phyloP scores from a whole-genome alignment of 2,329 filamentous ascomycete genomes.

The Talaromyces sp. region DNA sequence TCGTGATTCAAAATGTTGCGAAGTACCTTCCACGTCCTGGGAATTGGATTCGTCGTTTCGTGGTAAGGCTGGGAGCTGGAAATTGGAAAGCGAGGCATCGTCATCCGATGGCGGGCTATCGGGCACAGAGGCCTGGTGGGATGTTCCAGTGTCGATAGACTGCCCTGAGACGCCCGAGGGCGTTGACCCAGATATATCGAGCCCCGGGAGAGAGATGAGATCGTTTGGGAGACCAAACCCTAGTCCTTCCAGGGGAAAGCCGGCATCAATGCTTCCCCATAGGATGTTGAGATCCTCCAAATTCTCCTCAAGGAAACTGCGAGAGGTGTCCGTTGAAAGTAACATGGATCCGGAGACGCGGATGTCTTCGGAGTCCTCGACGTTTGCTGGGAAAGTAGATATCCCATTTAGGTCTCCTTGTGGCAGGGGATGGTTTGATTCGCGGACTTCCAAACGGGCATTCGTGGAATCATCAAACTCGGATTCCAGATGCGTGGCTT shows the following conservation, averaged over 20 bases:
- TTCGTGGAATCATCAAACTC: neutral
- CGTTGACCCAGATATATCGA: constrained; percentile 5
- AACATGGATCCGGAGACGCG: neutral
- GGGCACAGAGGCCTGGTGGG: neutral
- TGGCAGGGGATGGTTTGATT: constrained; percentile 1
- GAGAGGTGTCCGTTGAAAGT: neutral
- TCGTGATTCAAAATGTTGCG: neutral
- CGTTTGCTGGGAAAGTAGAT: neutral
- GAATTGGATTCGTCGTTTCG: constrained; percentile 8
- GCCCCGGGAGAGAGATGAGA: constrained; percentile 7
- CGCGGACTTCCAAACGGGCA: neutral
- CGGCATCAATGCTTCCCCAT: constrained; percentile 4
- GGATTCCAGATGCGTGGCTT: constrained; percentile 2
- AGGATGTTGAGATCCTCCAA: constrained; percentile 6
- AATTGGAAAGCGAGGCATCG: constrained; percentile 7
- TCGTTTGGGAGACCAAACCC: constrained; percentile 6
- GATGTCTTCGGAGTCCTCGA: neutral
- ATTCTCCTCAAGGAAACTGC: constrained; percentile 2
- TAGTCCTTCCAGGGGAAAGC: constrained; percentile 5
- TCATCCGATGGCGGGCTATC: constrained; percentile 6
- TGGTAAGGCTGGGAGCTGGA: constrained; percentile 7
- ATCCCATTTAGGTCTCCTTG: neutral
- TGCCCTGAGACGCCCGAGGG: neutral
- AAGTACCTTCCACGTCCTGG: constrained; percentile 2
- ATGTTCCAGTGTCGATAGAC: neutral